Evolutionary conservation across 2,329 filamentous ascomycete species (phyloP).

Genomic region (Parafenestella ontariensis): DNA sequence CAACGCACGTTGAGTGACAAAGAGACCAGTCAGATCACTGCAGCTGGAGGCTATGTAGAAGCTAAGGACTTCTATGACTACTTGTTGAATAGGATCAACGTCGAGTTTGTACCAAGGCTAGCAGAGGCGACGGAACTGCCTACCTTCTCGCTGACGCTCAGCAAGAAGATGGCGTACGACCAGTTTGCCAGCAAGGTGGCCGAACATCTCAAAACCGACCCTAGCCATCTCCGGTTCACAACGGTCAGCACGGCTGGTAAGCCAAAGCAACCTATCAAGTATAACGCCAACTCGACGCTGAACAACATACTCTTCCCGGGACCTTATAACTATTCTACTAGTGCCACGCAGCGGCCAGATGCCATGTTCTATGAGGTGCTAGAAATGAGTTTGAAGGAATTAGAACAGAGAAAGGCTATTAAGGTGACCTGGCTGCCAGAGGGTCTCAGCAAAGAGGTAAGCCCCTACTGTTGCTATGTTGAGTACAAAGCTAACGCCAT

Average conservation of each 20-base stretch:
- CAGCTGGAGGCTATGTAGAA: constrained; percentile 63
- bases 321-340: constrained; percentile 72
- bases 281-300: constrained; percentile 73
- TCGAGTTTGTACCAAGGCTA: constrained; percentile 77
- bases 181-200: constrained; percentile 84
- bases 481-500: constrained; percentile 21
- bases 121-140: constrained; percentile 63
- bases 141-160: constrained; percentile 78
- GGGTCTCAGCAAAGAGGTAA: constrained; percentile 87
- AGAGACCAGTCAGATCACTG: constrained; percentile 45
- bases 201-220: constrained; percentile 75
- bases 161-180: constrained; percentile 89
- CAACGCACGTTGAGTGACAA: constrained; percentile 69
- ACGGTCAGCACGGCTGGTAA: constrained; percentile 83
- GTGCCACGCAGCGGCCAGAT: constrained; percentile 72
- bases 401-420: constrained; percentile 89
- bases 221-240: constrained; percentile 90
- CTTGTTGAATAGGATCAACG: constrained; percentile 79
- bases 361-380: constrained; percentile 90
- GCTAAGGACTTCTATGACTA: constrained; percentile 93
- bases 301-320: constrained; percentile 78
- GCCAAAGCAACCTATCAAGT: constrained; percentile 79
- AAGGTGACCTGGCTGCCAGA: constrained; percentile 87
- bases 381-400: constrained; percentile 90
- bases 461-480: constrained; percentile 27